These are phyloP conservation scores for Apodospora peruviana DNA, from an alignment of 495 filamentous ascomycete species.

Conservation along the genomic window DNA sequence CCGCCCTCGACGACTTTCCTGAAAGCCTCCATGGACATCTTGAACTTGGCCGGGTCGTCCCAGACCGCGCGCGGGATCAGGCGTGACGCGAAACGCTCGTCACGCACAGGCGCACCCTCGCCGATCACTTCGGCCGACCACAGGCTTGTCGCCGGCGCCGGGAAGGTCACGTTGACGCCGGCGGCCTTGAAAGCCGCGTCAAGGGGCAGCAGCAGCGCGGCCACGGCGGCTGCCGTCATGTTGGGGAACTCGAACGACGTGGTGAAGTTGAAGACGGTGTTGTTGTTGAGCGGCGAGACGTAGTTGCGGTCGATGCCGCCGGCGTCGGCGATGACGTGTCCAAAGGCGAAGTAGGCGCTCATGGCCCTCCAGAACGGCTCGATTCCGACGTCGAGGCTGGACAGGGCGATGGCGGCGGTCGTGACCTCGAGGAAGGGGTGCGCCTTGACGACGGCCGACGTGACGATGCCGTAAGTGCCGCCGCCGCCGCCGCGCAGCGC, in stretches of 20 bases:
- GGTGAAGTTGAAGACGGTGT: too few relatives aligned
- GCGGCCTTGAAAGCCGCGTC: too few relatives aligned
- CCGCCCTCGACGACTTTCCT: background rate
- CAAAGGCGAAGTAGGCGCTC: background rate
- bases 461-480: conserved; percentile 54
- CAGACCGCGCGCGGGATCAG: background rate
- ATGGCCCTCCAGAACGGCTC: background rate
- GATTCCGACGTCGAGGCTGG: conserved; percentile 18
- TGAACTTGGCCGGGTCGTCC: background rate
- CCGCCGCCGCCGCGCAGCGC: conserved; percentile 58
- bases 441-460: conserved; percentile 41
- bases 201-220: too few relatives aligned
- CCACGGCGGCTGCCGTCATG: too few relatives aligned
- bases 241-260: too few relatives aligned
- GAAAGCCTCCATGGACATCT: background rate
- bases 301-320: background rate
- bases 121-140: too few relatives aligned
- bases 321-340: background rate
- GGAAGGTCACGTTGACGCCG: too few relatives aligned
- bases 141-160: too few relatives aligned
- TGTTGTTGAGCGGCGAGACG: background rate
- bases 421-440: conserved; percentile 33
- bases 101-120: too few relatives aligned
- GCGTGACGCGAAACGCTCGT: background rate
- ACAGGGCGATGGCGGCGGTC: conserved; percentile 35